phyloP scores from a whole-genome alignment of 2,329 filamentous ascomycete species.

The Chaetomium olivaceum region DNA sequence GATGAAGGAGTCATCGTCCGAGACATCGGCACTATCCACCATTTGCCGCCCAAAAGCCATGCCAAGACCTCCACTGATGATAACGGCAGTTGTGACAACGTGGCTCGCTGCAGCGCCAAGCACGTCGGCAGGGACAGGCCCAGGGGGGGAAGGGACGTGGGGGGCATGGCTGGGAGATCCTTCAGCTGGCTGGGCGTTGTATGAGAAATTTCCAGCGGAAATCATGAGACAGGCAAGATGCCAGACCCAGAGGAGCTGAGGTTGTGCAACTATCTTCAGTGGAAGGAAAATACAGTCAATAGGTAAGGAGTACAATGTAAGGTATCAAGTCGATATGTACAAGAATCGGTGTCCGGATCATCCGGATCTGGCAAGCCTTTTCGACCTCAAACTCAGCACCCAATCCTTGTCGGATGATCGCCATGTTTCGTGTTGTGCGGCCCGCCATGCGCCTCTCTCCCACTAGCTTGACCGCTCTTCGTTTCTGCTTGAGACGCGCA shows the following conservation, averaged over 20 bases:
- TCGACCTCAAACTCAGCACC: too few species aligned
- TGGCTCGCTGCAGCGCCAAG: not conserved
- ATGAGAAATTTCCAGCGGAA: not conserved
- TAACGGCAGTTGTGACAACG: not conserved
- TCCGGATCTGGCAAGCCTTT: too few species aligned
- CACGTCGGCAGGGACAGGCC: not conserved
- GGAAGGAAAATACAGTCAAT: too few species aligned
- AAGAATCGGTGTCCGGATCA: too few species aligned
- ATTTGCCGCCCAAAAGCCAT: not conserved
- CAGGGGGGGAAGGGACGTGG: not conserved
- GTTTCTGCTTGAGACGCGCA: conserved; percentile 2
- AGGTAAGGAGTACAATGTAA: too few species aligned
- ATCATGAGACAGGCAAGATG: too few species aligned
- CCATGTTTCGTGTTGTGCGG: not conserved
- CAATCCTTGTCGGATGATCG: too few species aligned
- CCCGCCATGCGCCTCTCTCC: not conserved
- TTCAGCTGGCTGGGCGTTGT: not conserved
- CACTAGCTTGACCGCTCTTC: not conserved
- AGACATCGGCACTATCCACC: not conserved
- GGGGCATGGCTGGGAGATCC: not conserved
- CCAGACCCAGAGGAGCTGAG: not conserved
- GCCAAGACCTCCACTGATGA: not conserved
- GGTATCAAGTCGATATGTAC: too few species aligned
- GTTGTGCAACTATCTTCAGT: not conserved
- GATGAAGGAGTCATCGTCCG: not conserved